These are phyloP conservation scores for Penicillium cataractarum DNA, from an alignment of 495 filamentous ascomycete genomes.

Conservation along the genomic window DNA sequence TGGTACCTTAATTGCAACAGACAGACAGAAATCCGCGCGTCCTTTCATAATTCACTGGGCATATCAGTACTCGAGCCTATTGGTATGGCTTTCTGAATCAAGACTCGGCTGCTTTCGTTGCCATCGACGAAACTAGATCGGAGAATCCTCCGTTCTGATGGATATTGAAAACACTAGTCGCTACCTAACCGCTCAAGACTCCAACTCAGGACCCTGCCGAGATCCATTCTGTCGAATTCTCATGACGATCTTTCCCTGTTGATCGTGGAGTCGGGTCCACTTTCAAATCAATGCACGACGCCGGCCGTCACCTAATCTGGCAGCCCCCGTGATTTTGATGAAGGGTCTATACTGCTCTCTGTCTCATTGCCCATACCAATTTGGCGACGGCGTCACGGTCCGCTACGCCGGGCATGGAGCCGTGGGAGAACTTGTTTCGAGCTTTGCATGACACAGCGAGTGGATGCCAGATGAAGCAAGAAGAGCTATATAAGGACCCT, in stretches of 20 bases:
- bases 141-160: conserved; percentile 32
- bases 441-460: conserved; percentile 7
- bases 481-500: conserved; percentile 31
- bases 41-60: background rate
- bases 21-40: background rate
- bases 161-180: conserved; percentile 21
- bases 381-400: conserved; percentile 32
- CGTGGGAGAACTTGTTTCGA: conserved; percentile 9
- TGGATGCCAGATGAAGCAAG: background rate
- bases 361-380: conserved; percentile 26
- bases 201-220: conserved; percentile 6
- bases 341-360: conserved; percentile 6
- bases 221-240: background rate
- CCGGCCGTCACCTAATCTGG: conserved; percentile 22
- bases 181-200: conserved; percentile 14
- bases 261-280: conserved; percentile 20
- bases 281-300: conserved; percentile 27
- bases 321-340: conserved; percentile 18
- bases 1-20: background rate
- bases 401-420: conserved; percentile 25
- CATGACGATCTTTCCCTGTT: conserved; percentile 28
- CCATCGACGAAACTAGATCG: conserved; percentile 23
- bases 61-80: background rate
- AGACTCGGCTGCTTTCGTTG: background rate
- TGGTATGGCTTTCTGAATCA: background rate